Conservation (phyloP, 805 yeast species). For the Tetrapisispora fleetii region DNA sequence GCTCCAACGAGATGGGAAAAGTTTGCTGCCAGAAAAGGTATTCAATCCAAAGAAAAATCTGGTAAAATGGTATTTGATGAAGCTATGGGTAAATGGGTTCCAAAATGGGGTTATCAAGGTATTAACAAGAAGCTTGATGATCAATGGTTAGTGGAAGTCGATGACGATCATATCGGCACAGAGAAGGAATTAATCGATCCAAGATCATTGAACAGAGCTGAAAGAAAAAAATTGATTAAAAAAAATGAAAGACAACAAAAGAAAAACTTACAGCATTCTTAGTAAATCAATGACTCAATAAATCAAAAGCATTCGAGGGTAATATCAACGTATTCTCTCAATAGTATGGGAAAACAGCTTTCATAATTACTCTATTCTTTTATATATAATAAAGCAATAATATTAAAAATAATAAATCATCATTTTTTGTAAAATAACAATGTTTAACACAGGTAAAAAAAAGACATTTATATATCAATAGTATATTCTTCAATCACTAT, state of each 20-base stretch:
- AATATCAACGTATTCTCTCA: background rate
- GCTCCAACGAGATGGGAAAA: slow-evolving; percentile 93
- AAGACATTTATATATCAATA: too few relatives aligned
- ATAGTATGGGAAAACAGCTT: background rate
- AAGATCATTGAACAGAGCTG: slow-evolving; percentile 67
- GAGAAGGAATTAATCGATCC: slow-evolving; percentile 74
- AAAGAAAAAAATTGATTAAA: slow-evolving; percentile 75
- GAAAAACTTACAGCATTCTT: slow-evolving; percentile 42
- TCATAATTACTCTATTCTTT: background rate
- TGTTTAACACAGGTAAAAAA: too few relatives aligned
- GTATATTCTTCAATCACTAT: too few relatives aligned
- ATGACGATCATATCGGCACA: slow-evolving; percentile 54
- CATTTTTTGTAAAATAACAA: too few relatives aligned
- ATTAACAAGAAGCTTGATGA: slow-evolving; percentile 75
- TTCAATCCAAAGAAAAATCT: slow-evolving; percentile 76
- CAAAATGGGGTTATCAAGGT: slow-evolving; percentile 97
- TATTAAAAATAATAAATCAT: too few relatives aligned
- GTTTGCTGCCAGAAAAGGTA: slow-evolving; percentile 94
- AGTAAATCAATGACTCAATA: background rate
- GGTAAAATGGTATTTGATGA: slow-evolving; percentile 89
- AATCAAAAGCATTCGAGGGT: background rate
- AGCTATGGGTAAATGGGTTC: slow-evolving; percentile 87
- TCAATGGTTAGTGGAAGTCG: slow-evolving; percentile 95
- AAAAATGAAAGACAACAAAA: slow-evolving; percentile 64
- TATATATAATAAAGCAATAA: too few relatives aligned